Conservation (phyloP, 148 eudicot species). For the Cornus kousa region DNA sequence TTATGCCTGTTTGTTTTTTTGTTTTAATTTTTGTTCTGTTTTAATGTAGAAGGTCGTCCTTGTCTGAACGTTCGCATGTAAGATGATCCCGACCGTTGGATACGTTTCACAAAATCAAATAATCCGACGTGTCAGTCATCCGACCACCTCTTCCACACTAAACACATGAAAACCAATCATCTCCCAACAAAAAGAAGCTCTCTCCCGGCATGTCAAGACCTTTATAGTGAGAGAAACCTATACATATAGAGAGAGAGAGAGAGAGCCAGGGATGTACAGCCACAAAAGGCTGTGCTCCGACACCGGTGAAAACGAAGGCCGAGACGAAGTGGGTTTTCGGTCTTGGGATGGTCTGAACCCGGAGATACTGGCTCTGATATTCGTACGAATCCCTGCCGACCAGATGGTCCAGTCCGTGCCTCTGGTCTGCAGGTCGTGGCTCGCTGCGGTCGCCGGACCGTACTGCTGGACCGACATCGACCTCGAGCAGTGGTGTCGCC, state of each 20-base stretch:
- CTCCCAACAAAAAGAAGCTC: no score
- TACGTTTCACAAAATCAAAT: no score
- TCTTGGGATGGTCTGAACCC: constrained; percentile 19
- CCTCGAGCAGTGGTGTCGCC: constrained; percentile 15
- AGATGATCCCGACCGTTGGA: no score
- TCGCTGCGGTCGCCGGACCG: constrained; percentile 17
- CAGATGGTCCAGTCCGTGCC: constrained; percentile 15
- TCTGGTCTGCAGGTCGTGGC: constrained; percentile 24
- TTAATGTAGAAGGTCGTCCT: no score
- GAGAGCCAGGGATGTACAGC: background rate
- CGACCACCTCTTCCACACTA: background rate
- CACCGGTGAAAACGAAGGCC: background rate
- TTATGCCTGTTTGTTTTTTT: no score
- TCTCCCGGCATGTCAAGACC: background rate
- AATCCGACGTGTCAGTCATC: background rate
- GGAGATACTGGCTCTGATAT: constrained; percentile 20
- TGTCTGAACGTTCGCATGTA: no score
- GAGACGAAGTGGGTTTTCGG: background rate
- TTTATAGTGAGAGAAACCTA: background rate
- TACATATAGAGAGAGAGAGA: background rate
- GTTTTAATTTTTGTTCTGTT: no score
- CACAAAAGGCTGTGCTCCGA: background rate
- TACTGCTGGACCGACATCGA: constrained; percentile 25
- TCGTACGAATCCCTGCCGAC: constrained; percentile 15
- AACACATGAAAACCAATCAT: no score